These are phyloP conservation scores for Corchorus capsularis DNA, from an alignment of 345 rosid genomes.

Conservation along the genomic window DNA sequence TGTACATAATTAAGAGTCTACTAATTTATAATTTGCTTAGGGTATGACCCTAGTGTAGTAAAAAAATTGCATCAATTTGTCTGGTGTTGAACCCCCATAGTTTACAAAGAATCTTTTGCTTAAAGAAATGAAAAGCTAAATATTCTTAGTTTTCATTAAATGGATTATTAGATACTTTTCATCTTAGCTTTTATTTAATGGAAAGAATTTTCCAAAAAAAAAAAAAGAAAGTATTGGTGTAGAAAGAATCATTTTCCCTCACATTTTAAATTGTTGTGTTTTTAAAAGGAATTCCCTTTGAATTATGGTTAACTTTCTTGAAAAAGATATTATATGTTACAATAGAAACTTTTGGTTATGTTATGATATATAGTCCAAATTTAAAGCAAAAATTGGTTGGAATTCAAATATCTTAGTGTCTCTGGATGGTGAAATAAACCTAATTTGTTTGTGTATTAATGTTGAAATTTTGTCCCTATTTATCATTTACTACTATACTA, in stretches of 20 bases:
- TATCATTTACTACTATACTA: too few relatives aligned
- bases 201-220: slow-evolving; percentile 10
- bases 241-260: background rate
- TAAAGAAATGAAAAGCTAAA: slow-evolving; percentile 6
- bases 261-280: background rate
- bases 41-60: background rate
- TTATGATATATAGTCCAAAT: too few relatives aligned
- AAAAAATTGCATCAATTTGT: slow-evolving; percentile 1
- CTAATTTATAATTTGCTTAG: background rate
- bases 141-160: background rate
- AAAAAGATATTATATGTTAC: too few relatives aligned
- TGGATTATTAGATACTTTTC: background rate
- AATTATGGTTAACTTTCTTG: background rate
- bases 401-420: too few relatives aligned
- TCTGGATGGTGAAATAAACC: too few relatives aligned
- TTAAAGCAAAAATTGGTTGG: too few relatives aligned
- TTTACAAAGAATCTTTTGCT: slow-evolving; percentile 7
- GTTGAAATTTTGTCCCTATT: too few relatives aligned
- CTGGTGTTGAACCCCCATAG: background rate
- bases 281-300: background rate
- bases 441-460: too few relatives aligned
- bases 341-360: too few relatives aligned
- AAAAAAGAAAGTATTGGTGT: background rate
- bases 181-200: background rate
- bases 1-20: too few relatives aligned